Evolutionary conservation across 164 flowering plant genomes (phyloP).

Genomic region (Vitis rotundifolia): DNA sequence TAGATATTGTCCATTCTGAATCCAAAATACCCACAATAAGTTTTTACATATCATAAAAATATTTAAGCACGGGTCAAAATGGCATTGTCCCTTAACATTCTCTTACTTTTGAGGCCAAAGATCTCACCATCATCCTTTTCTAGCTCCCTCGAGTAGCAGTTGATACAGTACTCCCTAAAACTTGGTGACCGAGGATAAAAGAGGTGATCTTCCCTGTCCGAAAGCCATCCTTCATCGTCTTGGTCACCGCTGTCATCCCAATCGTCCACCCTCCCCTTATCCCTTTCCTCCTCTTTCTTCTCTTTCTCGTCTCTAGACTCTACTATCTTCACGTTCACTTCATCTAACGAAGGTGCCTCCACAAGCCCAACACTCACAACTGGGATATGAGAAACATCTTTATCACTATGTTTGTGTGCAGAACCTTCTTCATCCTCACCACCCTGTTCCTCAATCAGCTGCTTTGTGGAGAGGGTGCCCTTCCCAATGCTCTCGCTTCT

Average conservation of each 20-base stretch:
- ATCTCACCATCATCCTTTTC: neutral
- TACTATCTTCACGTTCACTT: too few species aligned
- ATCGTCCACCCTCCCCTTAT: neutral
- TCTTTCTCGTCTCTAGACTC: neutral
- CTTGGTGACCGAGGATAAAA: slow-evolving; percentile 14
- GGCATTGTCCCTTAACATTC: too few species aligned
- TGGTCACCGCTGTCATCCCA: neutral
- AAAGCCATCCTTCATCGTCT: neutral
- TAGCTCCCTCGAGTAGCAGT: neutral
- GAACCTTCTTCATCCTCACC: too few species aligned
- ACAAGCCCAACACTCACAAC: neutral
- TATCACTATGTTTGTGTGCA: too few species aligned
- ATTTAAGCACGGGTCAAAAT: too few species aligned
- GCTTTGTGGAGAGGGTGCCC: too few species aligned
- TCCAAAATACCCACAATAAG: neutral
- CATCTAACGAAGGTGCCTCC: neutral
- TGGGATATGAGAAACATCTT: too few species aligned
- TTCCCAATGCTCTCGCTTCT: too few species aligned
- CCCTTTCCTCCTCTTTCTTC: neutral
- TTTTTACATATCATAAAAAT: too few species aligned
- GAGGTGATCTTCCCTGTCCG: slow-evolving; percentile 3
- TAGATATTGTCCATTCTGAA: too few species aligned
- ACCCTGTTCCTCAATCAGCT: too few species aligned
- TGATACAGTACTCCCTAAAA: slow-evolving; percentile 18
- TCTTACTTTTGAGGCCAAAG: neutral